phyloP scores from a whole-genome alignment of 2,329 filamentous ascomycete species.

The Leptodontidium sp. region DNA sequence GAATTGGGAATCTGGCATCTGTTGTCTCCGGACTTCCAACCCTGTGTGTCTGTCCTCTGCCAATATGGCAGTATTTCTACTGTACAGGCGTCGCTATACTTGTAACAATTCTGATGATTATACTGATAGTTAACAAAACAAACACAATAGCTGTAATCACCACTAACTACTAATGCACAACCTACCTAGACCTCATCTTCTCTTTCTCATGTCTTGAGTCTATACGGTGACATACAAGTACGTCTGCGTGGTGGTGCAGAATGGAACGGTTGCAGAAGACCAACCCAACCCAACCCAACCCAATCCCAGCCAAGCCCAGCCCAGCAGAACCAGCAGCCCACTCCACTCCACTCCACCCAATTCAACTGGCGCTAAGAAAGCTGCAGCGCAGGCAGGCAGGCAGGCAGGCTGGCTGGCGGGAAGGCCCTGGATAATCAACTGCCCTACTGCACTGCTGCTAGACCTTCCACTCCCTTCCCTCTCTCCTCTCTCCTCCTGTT shows the following conservation, averaged over 20 bases:
- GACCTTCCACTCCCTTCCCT: constrained; percentile 21
- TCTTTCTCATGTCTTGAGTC: background rate
- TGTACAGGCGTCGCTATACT: too few species aligned
- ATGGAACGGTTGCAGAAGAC: background rate
- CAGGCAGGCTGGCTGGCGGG: too few species aligned
- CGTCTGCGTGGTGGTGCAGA: background rate
- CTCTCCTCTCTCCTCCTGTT: constrained; percentile 15
- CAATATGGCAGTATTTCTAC: too few species aligned
- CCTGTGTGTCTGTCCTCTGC: background rate
- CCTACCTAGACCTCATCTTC: background rate
- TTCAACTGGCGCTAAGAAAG: constrained; percentile 11
- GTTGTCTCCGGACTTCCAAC: background rate
- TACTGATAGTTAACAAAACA: background rate
- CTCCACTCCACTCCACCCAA: constrained; percentile 6
- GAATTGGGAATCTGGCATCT: background rate
- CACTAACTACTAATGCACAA: background rate
- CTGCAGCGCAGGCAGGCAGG: background rate
- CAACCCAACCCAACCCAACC: background rate
- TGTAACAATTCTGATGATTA: too few species aligned
- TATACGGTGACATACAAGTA: background rate
- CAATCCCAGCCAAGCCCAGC: constrained; percentile 10
- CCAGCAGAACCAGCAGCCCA: constrained; percentile 14
- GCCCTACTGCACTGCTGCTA: background rate
- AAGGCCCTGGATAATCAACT: constrained; percentile 11
- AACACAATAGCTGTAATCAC: background rate